A percentile compares a stretch with the other conserved stretches of the same genome.
phyloP scores from a whole-genome alignment of 805 yeast genomes.

The Cyberlindnera lachancei region DNA sequence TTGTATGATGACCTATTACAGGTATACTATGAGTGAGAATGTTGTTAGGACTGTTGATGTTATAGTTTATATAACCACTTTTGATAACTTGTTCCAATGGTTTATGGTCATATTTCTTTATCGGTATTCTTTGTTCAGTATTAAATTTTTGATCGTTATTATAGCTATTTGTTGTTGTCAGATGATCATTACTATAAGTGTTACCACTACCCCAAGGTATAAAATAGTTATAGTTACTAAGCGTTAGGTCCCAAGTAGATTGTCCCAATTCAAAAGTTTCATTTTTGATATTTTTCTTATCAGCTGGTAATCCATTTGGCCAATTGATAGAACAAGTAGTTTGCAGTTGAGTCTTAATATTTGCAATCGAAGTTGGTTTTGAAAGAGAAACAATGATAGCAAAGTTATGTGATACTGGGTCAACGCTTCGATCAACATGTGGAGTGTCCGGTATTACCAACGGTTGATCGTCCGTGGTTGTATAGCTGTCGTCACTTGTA shows the following conservation, averaged over 20 bases:
- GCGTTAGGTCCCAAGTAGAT: slow-evolving; percentile 37
- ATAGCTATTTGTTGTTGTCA: slow-evolving; percentile 2
- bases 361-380: slow-evolving; percentile 31
- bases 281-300: slow-evolving; percentile 32
- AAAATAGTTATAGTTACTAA: slow-evolving; percentile 37
- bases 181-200: slow-evolving; percentile 9
- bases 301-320: slow-evolving; percentile 47
- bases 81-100: slow-evolving; percentile 11
- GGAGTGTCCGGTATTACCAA: slow-evolving; percentile 27
- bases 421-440: slow-evolving; percentile 25
- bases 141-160: slow-evolving; percentile 7
- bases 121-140: slow-evolving; percentile 11
- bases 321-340: slow-evolving; percentile 40
- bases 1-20: too few species aligned
- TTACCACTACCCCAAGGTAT: slow-evolving; percentile 22
- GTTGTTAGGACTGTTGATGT: too few species aligned
- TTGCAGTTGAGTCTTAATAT: slow-evolving; percentile 34
- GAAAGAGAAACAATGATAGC: slow-evolving; percentile 41
- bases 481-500: not conserved
- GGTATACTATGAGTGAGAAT: too few species aligned
- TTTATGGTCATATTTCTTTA: slow-evolving; percentile 7
- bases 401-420: slow-evolving; percentile 42
- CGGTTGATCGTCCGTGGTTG: slow-evolving; percentile 2
- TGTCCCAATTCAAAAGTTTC: slow-evolving; percentile 44
- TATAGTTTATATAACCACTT: slow-evolving; percentile 11